Conservation (phyloP, 192 early-diverging fungal genomes). For the Chytriomyces hyalinus region DNA sequence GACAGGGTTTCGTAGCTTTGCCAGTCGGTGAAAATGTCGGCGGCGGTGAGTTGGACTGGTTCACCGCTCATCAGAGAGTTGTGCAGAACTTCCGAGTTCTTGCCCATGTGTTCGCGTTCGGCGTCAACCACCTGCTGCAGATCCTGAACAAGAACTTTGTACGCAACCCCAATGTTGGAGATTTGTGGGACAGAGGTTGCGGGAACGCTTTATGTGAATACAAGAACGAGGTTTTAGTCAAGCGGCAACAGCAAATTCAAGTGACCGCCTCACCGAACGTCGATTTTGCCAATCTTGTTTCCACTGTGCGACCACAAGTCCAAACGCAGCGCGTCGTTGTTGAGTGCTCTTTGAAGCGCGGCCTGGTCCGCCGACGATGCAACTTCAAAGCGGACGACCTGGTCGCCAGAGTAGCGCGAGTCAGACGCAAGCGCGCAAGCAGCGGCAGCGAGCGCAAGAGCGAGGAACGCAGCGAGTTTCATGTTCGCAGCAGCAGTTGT, state of each 20-base stretch:
- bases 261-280: background rate
- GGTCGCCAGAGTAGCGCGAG: background rate
- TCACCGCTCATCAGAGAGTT: background rate
- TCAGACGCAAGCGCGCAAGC: background rate
- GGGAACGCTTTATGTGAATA: background rate
- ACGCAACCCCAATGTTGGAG: background rate
- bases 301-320: constrained; percentile 8
- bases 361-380: background rate
- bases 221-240: background rate
- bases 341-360: background rate
- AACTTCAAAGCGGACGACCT: background rate
- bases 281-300: background rate
- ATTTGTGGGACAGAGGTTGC: background rate
- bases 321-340: background rate
- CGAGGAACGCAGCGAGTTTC: background rate
- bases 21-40: constrained; percentile 42
- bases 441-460: background rate
- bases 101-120: constrained; percentile 40
- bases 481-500: background rate
- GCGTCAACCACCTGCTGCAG: constrained; percentile 52
- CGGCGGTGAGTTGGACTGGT: constrained; percentile 11
- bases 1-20: constrained; percentile 37
- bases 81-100: constrained; percentile 22
- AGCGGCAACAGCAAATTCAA: no score
- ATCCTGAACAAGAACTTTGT: constrained; percentile 50